Conservation (phyloP, 371 early-diverging fungal genomes). For the Entomophthora muscae region DNA sequence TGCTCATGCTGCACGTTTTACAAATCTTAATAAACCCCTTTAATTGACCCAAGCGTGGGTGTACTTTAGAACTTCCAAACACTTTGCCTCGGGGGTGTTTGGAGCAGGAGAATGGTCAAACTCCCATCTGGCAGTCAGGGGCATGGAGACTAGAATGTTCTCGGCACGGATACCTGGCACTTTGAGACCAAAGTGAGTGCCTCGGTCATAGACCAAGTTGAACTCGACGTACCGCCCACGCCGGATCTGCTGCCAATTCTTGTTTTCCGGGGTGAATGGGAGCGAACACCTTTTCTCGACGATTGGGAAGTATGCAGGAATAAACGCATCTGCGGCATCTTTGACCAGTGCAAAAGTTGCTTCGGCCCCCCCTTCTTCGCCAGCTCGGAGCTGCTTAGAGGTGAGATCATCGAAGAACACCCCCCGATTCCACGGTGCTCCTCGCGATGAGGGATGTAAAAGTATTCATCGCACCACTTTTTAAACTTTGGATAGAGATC, state of each 20-base stretch:
- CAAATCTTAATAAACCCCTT: background rate
- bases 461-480: slow-evolving; percentile 72
- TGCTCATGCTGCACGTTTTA: too few relatives aligned
- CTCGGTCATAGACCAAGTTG: slow-evolving; percentile 73
- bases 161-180: slow-evolving; percentile 77
- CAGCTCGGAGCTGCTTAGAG: slow-evolving; percentile 30
- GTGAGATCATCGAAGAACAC: slow-evolving; percentile 78
- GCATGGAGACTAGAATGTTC: slow-evolving; percentile 70
- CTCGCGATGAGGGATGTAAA: slow-evolving; percentile 49
- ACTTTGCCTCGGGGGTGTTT: background rate
- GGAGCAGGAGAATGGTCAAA: slow-evolving; percentile 50
- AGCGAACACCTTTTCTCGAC: slow-evolving; percentile 41
- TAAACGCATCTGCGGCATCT: slow-evolving; percentile 52
- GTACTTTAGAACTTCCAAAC: background rate
- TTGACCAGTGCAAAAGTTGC: slow-evolving; percentile 48
- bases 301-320: slow-evolving; percentile 57
- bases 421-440: slow-evolving; percentile 76
- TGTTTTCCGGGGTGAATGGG: slow-evolving; percentile 43
- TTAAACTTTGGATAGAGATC: slow-evolving; percentile 57
- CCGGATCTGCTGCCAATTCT: slow-evolving; percentile 67
- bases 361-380: slow-evolving; percentile 23
- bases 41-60: background rate
- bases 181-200: slow-evolving; percentile 74
- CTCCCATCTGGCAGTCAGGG: slow-evolving; percentile 73
- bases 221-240: slow-evolving; percentile 83